These are phyloP conservation scores for Penicillium freii DNA, from an alignment of 2,329 filamentous ascomycete genomes.

Conservation along the genomic window DNA sequence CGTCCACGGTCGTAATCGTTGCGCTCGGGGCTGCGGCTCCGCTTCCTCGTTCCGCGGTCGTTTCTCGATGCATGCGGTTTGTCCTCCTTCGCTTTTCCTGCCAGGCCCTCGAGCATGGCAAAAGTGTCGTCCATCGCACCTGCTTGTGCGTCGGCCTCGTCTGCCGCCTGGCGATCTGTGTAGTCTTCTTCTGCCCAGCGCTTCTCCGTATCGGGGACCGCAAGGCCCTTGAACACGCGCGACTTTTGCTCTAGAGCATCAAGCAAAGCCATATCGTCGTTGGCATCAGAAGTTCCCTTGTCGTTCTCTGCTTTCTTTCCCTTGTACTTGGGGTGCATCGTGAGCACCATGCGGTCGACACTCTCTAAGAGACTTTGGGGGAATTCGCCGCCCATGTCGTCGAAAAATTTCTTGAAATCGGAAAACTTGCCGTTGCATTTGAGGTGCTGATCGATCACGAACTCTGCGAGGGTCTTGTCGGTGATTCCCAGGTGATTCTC, in stretches of 20 bases:
- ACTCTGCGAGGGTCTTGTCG: slow-evolving; percentile 95
- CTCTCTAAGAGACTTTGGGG: slow-evolving; percentile 85
- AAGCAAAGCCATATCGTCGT: slow-evolving; percentile 44
- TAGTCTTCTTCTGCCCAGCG: slow-evolving; percentile 53
- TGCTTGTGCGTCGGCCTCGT: slow-evolving; percentile 44
- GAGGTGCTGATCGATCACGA: slow-evolving; percentile 85
- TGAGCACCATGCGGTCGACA: slow-evolving; percentile 81
- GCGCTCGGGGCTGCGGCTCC: slow-evolving; percentile 53
- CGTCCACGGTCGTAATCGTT: slow-evolving; percentile 51
- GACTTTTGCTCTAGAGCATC: slow-evolving; percentile 66
- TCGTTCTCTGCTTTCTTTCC: slow-evolving; percentile 43
- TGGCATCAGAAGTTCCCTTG: slow-evolving; percentile 39
- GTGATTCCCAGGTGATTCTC: slow-evolving; percentile 89
- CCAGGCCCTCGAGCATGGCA: slow-evolving; percentile 82
- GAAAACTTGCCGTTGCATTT: slow-evolving; percentile 63
- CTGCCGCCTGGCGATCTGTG: slow-evolving; percentile 31
- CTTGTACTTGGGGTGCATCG: slow-evolving; percentile 90
- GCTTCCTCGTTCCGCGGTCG: slow-evolving; percentile 48
- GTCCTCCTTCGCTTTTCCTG: slow-evolving; percentile 58
- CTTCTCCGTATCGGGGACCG: slow-evolving; percentile 74
- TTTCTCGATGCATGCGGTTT: slow-evolving; percentile 35
- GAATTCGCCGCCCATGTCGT: slow-evolving; percentile 76
- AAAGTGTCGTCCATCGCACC: slow-evolving; percentile 90
- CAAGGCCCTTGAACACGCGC: slow-evolving; percentile 84
- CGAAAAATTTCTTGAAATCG: slow-evolving; percentile 74